Percentiles rank a stretch among this genome's conserved stretches.
Conservation (phyloP, 2,329 filamentous ascomycete species). For the Pseudomassariella vexata region DNA sequence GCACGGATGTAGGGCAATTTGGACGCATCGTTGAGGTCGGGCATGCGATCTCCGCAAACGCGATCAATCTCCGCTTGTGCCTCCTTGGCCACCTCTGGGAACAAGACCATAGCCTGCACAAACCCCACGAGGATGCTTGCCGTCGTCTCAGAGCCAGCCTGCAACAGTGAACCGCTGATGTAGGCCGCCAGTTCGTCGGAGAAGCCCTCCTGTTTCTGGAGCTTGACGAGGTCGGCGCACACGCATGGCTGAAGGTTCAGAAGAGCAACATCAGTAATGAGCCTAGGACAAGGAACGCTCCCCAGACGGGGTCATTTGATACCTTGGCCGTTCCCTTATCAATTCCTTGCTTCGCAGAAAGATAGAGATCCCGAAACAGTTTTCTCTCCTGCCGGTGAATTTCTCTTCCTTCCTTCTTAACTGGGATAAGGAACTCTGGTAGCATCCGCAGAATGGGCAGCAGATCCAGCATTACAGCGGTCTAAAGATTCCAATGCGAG, state of each 20-base stretch:
- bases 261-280: too few species aligned
- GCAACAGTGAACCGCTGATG: conserved; percentile 18
- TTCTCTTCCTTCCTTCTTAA: conserved; percentile 31
- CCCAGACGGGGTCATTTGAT: too few species aligned
- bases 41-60: conserved; percentile 45
- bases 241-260: conserved; percentile 14
- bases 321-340: conserved; percentile 19
- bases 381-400: conserved; percentile 35
- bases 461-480: conserved; percentile 37
- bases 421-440: conserved; percentile 34
- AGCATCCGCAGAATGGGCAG: conserved; percentile 38
- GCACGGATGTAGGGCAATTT: conserved; percentile 45
- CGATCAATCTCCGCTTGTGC: conserved; percentile 48
- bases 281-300: too few species aligned
- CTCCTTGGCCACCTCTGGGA: conserved; percentile 40
- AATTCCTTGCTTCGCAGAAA: conserved; percentile 30
- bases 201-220: conserved; percentile 22
- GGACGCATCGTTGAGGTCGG: conserved; percentile 38
- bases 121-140: conserved; percentile 38
- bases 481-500: too few species aligned
- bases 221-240: conserved; percentile 14
- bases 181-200: conserved; percentile 27
- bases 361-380: conserved; percentile 33
- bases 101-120: conserved; percentile 40
- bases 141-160: conserved; percentile 34